A percentile compares a stretch with the other conserved stretches of the same genome.
Conservation (phyloP, 202 grass and related monocot species). For the Setaria viridis region DNA sequence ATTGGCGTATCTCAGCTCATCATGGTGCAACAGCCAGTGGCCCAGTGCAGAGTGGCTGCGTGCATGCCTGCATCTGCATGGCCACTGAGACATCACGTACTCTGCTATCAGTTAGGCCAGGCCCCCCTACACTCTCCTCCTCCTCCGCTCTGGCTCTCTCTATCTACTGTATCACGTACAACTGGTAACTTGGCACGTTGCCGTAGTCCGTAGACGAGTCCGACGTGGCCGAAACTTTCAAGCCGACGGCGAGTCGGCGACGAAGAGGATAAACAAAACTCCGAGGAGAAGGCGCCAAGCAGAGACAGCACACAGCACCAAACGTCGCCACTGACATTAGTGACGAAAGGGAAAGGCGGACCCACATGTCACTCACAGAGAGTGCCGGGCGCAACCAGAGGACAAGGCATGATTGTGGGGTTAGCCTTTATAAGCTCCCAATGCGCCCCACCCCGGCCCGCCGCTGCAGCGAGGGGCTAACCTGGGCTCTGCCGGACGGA, state of each 20-base stretch:
- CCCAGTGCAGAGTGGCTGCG: background rate
- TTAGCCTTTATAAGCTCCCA: background rate
- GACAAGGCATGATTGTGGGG: background rate
- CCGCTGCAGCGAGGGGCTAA: background rate
- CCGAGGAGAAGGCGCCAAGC: background rate
- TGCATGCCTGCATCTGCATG: slow-evolving; percentile 17
- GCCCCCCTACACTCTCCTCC: background rate
- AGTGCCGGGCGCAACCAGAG: background rate
- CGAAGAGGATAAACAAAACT: background rate
- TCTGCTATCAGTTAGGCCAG: slow-evolving; percentile 22
- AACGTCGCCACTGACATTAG: background rate
- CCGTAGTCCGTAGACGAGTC: background rate
- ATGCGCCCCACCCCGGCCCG: background rate
- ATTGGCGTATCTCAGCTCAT: slow-evolving; percentile 26
- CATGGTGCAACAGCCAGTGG: slow-evolving; percentile 17
- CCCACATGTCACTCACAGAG: background rate
- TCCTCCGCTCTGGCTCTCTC: too few relatives aligned
- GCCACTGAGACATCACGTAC: slow-evolving; percentile 17
- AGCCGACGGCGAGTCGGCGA: background rate
- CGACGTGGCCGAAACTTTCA: background rate
- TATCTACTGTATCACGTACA: background rate
- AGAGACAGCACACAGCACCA: background rate
- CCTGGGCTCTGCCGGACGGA: too few relatives aligned
- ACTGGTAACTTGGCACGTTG: background rate
- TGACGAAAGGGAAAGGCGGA: background rate